Base-by-base conservation (phyloP, 371 early-diverging fungal species). In the Mucor sp. region DNA sequence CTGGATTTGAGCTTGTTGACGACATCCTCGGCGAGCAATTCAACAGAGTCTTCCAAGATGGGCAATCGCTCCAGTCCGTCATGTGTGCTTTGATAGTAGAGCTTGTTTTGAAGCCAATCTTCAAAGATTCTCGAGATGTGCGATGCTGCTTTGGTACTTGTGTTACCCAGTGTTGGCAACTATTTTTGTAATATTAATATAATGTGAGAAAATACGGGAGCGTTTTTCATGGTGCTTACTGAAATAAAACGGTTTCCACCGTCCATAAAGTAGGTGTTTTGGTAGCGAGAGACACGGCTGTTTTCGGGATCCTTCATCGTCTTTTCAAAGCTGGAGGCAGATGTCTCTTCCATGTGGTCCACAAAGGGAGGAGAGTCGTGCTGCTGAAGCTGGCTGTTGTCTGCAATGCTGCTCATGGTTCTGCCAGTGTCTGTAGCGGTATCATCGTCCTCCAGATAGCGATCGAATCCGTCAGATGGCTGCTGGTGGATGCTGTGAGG, bases 21-120 rank as follows among this genome's bases (percentile, higher is more conserved):
- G 8, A 74, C 65, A 44, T 78, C 75, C 65, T 74, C 75, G 15
- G 73, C 70, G 37, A 71, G 56, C 5, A 78, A 39, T 39, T 78
- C 78, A n/a, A 78, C 78, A 19, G 70, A 68, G 37, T 78, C 78
- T 66, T 78, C 75, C 23, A 78, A 60, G 6, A 78, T 77, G 3
- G 78, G 78, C 9, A 77, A 37, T 15, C 61, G 58, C 25, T 74
- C 78, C 21, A 63, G 53, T 30, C 41, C 37, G 32, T 65, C 50
- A 47, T 62, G 66, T 4, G 53, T n/a, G 17, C 28, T 66, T 37
- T 74, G 71, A 37, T 71, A 30, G 39, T 70, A 75, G 17, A 78
- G 48, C 23, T 75, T 78, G 25, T 72, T 58, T 41, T 78, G 75
- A 17, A 78, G 68, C 78, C 75, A 78, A 39, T 78, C 72, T 58